Evolutionary conservation across 169 alveolate genomes (phyloP).

Genomic region (Amoebophrya sp.): DNA sequence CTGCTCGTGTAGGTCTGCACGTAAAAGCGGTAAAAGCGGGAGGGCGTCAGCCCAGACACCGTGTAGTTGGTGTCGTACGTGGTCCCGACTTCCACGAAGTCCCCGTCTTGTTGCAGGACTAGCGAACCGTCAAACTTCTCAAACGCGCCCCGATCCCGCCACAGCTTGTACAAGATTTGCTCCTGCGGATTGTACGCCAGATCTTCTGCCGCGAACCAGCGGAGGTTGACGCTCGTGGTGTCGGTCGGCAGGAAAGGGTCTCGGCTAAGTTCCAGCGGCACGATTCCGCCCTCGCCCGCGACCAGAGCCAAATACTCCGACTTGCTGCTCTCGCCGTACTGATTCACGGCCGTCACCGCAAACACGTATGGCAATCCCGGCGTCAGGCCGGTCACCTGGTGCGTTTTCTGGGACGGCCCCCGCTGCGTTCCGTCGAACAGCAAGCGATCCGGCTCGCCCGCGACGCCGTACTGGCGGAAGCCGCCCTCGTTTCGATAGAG

Average conservation of each 20-base stretch:
- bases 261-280: neutral
- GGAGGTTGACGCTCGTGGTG: neutral
- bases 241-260: neutral
- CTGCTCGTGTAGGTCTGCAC: neutral
- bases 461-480: too few relatives aligned
- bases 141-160: neutral
- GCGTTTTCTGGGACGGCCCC: neutral
- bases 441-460: neutral
- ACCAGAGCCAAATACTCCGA: neutral
- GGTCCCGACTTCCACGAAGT: neutral
- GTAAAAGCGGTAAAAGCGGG: slow-evolving; percentile 19
- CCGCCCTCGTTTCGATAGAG: slow-evolving; percentile 28
- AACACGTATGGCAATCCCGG: slow-evolving; percentile 32
- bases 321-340: neutral
- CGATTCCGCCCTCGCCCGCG: neutral
- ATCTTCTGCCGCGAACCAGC: neutral
- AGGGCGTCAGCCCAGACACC: slow-evolving; percentile 5
- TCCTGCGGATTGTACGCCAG: neutral
- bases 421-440: neutral
- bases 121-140: neutral
- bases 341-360: slow-evolving; percentile 25
- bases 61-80: neutral
- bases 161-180: neutral
- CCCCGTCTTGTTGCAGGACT: neutral
- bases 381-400: slow-evolving; percentile 21